Conservation (phyloP, 2,329 filamentous ascomycete genomes). For the Lecanicillium sp. region DNA sequence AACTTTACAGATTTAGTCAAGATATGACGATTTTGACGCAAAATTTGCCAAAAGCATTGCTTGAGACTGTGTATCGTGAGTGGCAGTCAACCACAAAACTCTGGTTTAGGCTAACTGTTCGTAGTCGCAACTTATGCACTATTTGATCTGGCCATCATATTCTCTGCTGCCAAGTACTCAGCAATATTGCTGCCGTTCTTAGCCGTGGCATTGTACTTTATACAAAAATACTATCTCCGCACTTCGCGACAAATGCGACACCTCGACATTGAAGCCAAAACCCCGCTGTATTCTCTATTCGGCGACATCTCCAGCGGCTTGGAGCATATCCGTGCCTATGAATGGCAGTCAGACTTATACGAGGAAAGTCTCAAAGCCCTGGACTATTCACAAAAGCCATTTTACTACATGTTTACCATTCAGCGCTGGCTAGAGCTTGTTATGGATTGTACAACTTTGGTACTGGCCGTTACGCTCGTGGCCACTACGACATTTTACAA, state of each 20-base stretch:
- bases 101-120: background rate
- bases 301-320: slow-evolving; percentile 36
- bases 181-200: slow-evolving; percentile 16
- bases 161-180: slow-evolving; percentile 10
- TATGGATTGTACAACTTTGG: slow-evolving; percentile 36
- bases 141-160: slow-evolving; percentile 13
- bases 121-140: background rate
- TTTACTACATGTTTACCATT: slow-evolving; percentile 43
- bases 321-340: slow-evolving; percentile 41
- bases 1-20: slow-evolving; percentile 17
- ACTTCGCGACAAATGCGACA: slow-evolving; percentile 27
- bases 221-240: slow-evolving; percentile 23
- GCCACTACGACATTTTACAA: slow-evolving; percentile 26
- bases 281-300: slow-evolving; percentile 25
- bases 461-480: slow-evolving; percentile 33
- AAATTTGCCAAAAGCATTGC: slow-evolving; percentile 12
- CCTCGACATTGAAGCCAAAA: slow-evolving; percentile 25
- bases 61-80: slow-evolving; percentile 4
- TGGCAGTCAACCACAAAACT: no score
- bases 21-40: slow-evolving; percentile 17
- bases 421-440: slow-evolving; percentile 46
- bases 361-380: slow-evolving; percentile 34
- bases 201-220: slow-evolving; percentile 15
- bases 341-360: slow-evolving; percentile 35
- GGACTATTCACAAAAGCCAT: slow-evolving; percentile 42